Evolutionary conservation across 2,329 filamentous ascomycete genomes (phyloP).

Genomic region (Diaporthe citriasiana): DNA sequence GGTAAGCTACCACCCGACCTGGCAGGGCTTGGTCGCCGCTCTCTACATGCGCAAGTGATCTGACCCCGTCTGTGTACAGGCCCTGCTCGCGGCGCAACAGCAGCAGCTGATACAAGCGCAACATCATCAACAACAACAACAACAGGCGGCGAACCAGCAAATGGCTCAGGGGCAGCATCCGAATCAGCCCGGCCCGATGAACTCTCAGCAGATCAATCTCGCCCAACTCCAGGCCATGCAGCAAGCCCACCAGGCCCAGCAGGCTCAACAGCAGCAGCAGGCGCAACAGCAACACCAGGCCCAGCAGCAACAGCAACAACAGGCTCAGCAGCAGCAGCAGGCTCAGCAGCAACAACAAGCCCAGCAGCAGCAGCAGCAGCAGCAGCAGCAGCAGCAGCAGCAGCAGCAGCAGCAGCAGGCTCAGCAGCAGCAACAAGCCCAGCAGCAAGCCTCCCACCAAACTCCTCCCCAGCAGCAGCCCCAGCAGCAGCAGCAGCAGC

Average conservation of each 20-base stretch:
- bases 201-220: slow-evolving; percentile 57
- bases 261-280: slow-evolving; percentile 49
- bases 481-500: slow-evolving; percentile 42
- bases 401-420: slow-evolving; percentile 39
- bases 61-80: slow-evolving; percentile 47
- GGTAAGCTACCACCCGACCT: slow-evolving; percentile 45
- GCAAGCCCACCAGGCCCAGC: slow-evolving; percentile 51
- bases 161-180: slow-evolving; percentile 59
- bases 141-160: slow-evolving; percentile 56
- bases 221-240: slow-evolving; percentile 55
- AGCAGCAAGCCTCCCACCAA: slow-evolving; percentile 44
- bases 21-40: slow-evolving; percentile 36
- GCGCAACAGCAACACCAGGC: slow-evolving; percentile 58
- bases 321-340: slow-evolving; percentile 47
- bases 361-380: slow-evolving; percentile 57
- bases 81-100: slow-evolving; percentile 62
- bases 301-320: slow-evolving; percentile 60
- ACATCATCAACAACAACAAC: slow-evolving; percentile 58
- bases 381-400: slow-evolving; percentile 50
- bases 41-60: slow-evolving; percentile 38
- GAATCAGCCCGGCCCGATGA: slow-evolving; percentile 64
- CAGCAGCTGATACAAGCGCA: slow-evolving; percentile 58
- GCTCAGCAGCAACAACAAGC: slow-evolving; percentile 58
- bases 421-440: slow-evolving; percentile 44
- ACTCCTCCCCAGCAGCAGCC: slow-evolving; percentile 45